These are phyloP conservation scores for Trichophyton equinum DNA, from an alignment of 2,329 filamentous ascomycete genomes.

Conservation along the genomic window DNA sequence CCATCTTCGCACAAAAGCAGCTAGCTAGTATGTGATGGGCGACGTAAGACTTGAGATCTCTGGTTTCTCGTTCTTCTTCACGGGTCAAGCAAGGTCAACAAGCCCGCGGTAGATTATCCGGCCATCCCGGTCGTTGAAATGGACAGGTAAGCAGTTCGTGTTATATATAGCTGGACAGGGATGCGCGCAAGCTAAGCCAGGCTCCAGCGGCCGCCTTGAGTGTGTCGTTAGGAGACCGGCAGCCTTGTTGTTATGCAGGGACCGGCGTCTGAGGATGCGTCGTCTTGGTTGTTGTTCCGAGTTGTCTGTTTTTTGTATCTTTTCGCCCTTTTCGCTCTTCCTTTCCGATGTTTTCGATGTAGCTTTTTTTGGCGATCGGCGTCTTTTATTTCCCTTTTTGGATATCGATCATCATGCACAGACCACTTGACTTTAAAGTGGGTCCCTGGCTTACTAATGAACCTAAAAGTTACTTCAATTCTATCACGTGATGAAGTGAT, in stretches of 20 bases:
- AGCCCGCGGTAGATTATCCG: background rate
- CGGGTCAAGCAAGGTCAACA: background rate
- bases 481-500: background rate
- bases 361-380: background rate
- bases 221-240: no score
- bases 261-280: no score
- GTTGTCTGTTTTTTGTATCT: no score
- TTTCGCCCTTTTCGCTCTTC: background rate
- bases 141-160: constrained; percentile 1
- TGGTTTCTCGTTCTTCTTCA: background rate
- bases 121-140: background rate
- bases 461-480: background rate
- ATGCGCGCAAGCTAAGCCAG: background rate
- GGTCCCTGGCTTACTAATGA: background rate
- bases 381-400: background rate
- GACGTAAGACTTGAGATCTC: background rate
- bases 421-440: background rate
- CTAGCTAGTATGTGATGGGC: background rate
- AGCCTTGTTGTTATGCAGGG: background rate
- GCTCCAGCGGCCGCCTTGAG: background rate
- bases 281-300: no score
- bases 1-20: constrained; percentile 44
- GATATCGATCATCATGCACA: background rate
- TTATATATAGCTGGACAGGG: background rate
- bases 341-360: background rate